Base-by-base conservation (phyloP, 169 alveolate species). In the Besnoitia besnoiti region DNA sequence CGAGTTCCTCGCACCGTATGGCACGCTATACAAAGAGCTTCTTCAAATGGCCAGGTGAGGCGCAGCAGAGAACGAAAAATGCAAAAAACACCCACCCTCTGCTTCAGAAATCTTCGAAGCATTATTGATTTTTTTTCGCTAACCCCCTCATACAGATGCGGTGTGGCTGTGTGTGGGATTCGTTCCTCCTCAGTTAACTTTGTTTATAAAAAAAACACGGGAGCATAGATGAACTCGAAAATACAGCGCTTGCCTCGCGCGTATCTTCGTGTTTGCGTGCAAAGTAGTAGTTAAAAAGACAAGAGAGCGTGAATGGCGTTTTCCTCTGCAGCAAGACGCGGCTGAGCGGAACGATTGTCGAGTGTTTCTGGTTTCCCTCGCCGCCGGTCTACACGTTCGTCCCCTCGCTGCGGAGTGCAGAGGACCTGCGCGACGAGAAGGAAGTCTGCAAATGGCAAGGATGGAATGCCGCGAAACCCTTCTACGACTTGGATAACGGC, bases 1-100 rank as follows among this genome's bases (percentile, higher is more conserved):
- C 77, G 96, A 95, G 39, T 96, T 96, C 88, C 89, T 97, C 84
- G 98, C 98, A 4, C 98, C 98, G 40, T 96, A 96, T 89, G 98
- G 98, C 35, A 96, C 91, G 82, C 95, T 97, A 67, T 97, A 97
- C 85, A 95, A 96, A 82, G 94, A 96, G 46, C 93, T 97, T 12
- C 89, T 97, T 80, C 95, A 95, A 49, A 91, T 94, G 82, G 98
- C 97, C 44, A 85, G 95, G 84, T 80, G 85, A 82, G 94, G 91
- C 37, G n/a, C n/a, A n/a, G n/a, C n/a, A n/a, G n/a, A n/a, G n/a
- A n/a, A n/a, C n/a, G n/a, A n/a, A n/a, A n/a, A n/a, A n/a, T n/a
- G n/a, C n/a, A n/a, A n/a, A n/a, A n/a, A n/a, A n/a, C n/a, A n/a
- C n/a, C n/a, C n/a, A n/a, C n/a, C n/a, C n/a, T n/a, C n/a, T n/a